Evolutionary conservation across 1,284 basidiomycete species (phyloP).

Genomic region (Puccinia hordei): DNA sequence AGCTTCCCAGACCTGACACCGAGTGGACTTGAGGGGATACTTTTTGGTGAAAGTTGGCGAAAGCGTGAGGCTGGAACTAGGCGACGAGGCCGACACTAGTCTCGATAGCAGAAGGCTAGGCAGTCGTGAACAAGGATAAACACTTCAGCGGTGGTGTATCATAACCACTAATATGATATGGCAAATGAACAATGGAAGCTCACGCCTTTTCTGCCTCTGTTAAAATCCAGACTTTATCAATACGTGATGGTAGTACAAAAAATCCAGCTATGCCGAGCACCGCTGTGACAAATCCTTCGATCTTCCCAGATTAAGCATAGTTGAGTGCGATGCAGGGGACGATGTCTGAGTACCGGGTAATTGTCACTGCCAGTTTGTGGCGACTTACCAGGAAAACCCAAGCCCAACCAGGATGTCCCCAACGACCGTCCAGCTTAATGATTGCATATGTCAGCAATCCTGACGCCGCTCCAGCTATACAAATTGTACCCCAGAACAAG

Average conservation of each 20-base stretch:
- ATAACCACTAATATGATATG: too few relatives aligned
- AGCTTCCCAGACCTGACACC: neutral
- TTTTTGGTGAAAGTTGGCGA: neutral
- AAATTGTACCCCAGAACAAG: conserved; percentile 16
- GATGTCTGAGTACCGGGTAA: too few relatives aligned
- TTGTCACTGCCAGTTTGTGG: neutral
- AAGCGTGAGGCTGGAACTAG: neutral
- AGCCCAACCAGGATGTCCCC: conserved; percentile 26
- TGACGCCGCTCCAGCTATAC: conserved; percentile 15
- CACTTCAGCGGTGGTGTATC: neutral
- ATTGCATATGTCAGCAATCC: conserved; percentile 27
- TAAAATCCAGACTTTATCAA: neutral
- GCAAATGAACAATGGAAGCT: too few relatives aligned
- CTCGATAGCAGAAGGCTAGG: neutral
- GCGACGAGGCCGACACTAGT: neutral
- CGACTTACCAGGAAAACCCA: conserved; percentile 36
- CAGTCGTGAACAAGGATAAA: neutral
- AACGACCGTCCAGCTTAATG: conserved; percentile 15
- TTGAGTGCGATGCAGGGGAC: too few relatives aligned
- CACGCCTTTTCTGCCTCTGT: conserved; percentile 6
- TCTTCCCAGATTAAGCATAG: neutral
- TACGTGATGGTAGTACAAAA: neutral
- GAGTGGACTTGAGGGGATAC: neutral
- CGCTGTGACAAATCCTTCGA: conserved; percentile 6
- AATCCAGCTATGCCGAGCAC: neutral